Conservation (phyloP, 2,329 filamentous ascomycete genomes). For the Pseudopithomyces chartarum region DNA sequence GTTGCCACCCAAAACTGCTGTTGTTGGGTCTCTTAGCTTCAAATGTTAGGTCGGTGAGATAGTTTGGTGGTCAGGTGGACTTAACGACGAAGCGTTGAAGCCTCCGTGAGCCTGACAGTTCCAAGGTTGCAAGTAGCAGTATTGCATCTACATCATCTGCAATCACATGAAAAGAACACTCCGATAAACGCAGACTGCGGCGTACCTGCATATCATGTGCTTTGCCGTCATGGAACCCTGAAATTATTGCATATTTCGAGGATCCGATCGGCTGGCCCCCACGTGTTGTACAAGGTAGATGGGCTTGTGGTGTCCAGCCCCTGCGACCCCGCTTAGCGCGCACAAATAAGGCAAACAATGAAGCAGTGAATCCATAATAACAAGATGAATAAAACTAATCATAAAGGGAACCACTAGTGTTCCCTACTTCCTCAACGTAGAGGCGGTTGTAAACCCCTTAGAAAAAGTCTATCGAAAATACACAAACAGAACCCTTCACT, state of each 20-base stretch:
- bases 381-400: not conserved
- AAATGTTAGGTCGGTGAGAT: too few relatives aligned
- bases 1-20: too few relatives aligned
- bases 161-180: not conserved
- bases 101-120: not conserved
- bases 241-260: not conserved
- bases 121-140: not conserved
- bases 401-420: not conserved
- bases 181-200: not conserved
- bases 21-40: too few relatives aligned
- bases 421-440: not conserved
- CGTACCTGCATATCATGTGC: slow-evolving; percentile 5
- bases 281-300: not conserved
- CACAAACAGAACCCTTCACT: too few relatives aligned
- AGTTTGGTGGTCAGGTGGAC: too few relatives aligned
- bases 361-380: not conserved
- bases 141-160: not conserved
- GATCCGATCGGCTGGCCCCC: not conserved
- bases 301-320: not conserved
- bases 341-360: not conserved
- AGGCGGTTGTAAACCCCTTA: not conserved
- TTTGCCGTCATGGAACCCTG: not conserved
- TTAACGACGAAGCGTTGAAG: too few relatives aligned
- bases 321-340: not conserved
- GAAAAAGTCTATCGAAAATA: not conserved